Conservation (phyloP, 2,329 filamentous ascomycete genomes). For the Diaporthe batatas region DNA sequence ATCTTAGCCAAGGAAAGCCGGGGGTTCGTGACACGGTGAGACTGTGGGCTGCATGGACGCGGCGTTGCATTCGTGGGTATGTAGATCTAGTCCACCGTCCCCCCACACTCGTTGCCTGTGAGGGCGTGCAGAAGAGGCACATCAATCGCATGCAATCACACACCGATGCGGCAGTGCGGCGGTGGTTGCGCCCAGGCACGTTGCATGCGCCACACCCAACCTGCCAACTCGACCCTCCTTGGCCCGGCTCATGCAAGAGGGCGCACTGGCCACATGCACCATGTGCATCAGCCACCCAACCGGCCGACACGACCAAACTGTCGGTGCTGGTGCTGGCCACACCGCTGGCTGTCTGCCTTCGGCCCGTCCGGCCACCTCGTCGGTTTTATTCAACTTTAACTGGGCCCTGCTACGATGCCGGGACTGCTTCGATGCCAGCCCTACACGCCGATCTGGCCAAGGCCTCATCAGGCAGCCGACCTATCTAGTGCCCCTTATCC, state of each 20-base stretch:
- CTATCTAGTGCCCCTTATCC: not conserved
- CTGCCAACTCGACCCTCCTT: not conserved
- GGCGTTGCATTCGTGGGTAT: constrained; percentile 9
- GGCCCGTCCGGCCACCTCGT: constrained; percentile 1
- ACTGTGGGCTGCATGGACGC: constrained; percentile 14
- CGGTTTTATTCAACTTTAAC: not conserved
- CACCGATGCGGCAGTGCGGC: constrained; percentile 1
- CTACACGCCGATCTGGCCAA: not conserved
- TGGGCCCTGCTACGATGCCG: constrained; percentile 3
- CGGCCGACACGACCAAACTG: not conserved
- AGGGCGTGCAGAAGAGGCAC: not conserved
- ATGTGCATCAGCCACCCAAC: constrained; percentile 17
- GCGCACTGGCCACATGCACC: constrained; percentile 8
- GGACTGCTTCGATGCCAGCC: not conserved
- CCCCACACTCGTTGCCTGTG: constrained; percentile 4
- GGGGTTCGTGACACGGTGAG: constrained; percentile 18
- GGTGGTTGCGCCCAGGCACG: not conserved
- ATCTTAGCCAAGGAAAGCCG: not conserved
- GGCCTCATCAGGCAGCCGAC: constrained; percentile 16
- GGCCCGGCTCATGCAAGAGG: constrained; percentile 2
- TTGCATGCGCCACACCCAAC: constrained; percentile 19
- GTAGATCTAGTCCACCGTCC: constrained; percentile 8
- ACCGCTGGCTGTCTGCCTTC: constrained; percentile 15
- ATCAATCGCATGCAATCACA: constrained; percentile 16
- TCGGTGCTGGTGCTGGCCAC: constrained; percentile 12